phyloP scores from a whole-genome alignment of 805 yeast species.

The Lipomyces yamadae region DNA sequence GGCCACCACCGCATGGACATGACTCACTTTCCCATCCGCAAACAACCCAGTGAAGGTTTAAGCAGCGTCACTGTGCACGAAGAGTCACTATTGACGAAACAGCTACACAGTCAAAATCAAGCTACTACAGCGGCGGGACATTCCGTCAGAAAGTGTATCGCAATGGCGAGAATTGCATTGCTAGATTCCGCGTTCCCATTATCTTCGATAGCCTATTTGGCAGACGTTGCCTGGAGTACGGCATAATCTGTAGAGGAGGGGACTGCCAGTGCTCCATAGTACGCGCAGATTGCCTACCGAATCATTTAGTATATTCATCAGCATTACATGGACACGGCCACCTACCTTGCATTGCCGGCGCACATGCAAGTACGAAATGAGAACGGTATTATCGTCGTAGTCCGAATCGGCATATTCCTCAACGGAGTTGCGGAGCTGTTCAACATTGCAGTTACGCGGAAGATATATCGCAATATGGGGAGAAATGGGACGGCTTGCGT shows the following conservation, averaged over 20 bases:
- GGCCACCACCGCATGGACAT: background rate
- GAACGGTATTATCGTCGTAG: constrained; percentile 5
- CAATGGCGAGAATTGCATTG: too few relatives aligned
- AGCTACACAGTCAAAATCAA: background rate
- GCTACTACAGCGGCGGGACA: background rate
- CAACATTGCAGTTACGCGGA: constrained; percentile 36
- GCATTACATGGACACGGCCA: background rate
- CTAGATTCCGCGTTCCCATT: background rate
- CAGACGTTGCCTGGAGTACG: background rate
- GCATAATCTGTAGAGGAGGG: constrained; percentile 15
- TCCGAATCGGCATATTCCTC: background rate
- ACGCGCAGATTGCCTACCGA: constrained; percentile 30
- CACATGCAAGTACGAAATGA: constrained; percentile 22
- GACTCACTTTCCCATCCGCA: background rate
- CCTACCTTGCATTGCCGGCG: constrained; percentile 30
- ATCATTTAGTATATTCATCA: background rate
- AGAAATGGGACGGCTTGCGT: constrained; percentile 22
- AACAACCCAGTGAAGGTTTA: too few relatives aligned
- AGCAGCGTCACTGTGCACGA: too few relatives aligned
- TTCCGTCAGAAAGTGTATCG: background rate
- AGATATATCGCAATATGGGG: constrained; percentile 36
- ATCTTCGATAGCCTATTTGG: background rate
- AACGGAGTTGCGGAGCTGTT: constrained; percentile 26
- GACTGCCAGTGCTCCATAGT: constrained; percentile 29
- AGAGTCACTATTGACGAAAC: background rate